phyloP scores from a whole-genome alignment of 805 yeast genomes.

The Ogataea pini region DNA sequence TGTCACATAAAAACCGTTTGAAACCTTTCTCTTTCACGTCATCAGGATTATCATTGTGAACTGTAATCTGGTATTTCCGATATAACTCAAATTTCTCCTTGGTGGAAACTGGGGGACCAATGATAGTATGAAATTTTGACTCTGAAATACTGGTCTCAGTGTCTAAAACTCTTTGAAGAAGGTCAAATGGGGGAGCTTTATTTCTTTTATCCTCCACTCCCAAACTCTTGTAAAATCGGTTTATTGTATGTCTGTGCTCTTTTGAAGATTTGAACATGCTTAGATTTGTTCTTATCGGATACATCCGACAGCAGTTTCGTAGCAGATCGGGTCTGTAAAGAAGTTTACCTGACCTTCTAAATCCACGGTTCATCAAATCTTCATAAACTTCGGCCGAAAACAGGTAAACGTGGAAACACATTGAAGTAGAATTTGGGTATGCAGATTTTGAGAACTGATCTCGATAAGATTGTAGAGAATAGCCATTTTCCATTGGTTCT shows the following conservation, averaged over 20 bases:
- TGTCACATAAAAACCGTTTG: conserved; percentile 63
- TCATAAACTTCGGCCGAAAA: conserved; percentile 56
- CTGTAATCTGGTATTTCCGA: conserved; percentile 64
- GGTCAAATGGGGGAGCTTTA: conserved; percentile 17
- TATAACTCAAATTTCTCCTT: conserved; percentile 63
- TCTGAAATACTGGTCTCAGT: conserved; percentile 17
- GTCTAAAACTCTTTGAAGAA: conserved; percentile 15
- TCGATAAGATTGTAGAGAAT: conserved; percentile 39
- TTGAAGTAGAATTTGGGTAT: conserved; percentile 30
- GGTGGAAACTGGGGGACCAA: conserved; percentile 54
- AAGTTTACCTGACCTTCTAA: conserved; percentile 74
- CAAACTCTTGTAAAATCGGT: conserved; percentile 53
- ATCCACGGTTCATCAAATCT: conserved; percentile 67
- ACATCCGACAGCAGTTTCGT: conserved; percentile 76
- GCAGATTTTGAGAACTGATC: conserved; percentile 11
- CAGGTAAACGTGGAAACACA: conserved; percentile 25
- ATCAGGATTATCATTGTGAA: conserved; percentile 62
- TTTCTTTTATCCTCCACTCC: conserved; percentile 14
- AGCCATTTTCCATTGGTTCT: conserved; percentile 32
- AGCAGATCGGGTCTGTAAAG: conserved; percentile 59
- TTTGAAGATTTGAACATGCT: conserved; percentile 50
- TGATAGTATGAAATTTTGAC: conserved; percentile 38
- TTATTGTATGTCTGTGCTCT: conserved; percentile 66
- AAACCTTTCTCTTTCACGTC: conserved; percentile 53
- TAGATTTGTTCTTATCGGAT: conserved; percentile 68